Evolutionary conservation across 1,139 yeast species (phyloP).

Genomic region (Geotrichum klebahnii): DNA sequence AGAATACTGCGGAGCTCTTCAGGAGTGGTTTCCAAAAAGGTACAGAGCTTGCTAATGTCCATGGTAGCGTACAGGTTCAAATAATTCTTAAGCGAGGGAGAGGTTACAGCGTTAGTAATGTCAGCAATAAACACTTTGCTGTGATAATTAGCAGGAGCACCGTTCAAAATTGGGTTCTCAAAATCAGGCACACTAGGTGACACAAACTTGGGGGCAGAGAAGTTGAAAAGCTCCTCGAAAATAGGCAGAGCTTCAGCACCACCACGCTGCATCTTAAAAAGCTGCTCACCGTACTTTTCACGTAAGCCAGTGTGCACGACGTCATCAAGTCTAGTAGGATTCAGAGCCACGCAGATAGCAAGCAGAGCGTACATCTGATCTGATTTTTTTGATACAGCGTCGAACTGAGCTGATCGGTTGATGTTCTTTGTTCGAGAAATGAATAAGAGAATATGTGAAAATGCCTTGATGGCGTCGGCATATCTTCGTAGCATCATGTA

Average conservation of each 20-base stretch:
- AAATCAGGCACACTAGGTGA: conserved; percentile 42
- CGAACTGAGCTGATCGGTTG: conserved; percentile 46
- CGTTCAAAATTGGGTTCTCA: conserved; percentile 35
- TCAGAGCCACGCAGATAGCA: conserved; percentile 46
- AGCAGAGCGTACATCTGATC: conserved; percentile 51
- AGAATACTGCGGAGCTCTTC: conserved; percentile 39
- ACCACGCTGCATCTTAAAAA: conserved; percentile 43
- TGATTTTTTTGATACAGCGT: conserved; percentile 46
- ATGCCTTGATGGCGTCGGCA: conserved; percentile 49
- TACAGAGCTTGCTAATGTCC: conserved; percentile 45
- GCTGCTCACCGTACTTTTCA: conserved; percentile 48
- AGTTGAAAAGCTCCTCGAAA: conserved; percentile 46
- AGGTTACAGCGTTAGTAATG: conserved; percentile 41
- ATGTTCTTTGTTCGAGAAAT: conserved; percentile 47
- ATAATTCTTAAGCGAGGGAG: conserved; percentile 45
- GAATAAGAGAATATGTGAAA: conserved; percentile 46
- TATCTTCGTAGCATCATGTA: conserved; percentile 49
- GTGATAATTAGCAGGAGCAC: conserved; percentile 45
- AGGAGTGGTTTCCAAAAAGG: conserved; percentile 43
- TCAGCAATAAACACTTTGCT: conserved; percentile 44
- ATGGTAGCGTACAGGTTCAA: conserved; percentile 47
- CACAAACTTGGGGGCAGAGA: conserved; percentile 49
- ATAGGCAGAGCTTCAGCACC: conserved; percentile 43
- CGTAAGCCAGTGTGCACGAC: conserved; percentile 43
- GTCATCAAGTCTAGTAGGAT: conserved; percentile 48